Evolutionary conservation across 192 early-diverging fungal genomes (phyloP).

Genomic region (Gaertneriomyces semiglobifer): DNA sequence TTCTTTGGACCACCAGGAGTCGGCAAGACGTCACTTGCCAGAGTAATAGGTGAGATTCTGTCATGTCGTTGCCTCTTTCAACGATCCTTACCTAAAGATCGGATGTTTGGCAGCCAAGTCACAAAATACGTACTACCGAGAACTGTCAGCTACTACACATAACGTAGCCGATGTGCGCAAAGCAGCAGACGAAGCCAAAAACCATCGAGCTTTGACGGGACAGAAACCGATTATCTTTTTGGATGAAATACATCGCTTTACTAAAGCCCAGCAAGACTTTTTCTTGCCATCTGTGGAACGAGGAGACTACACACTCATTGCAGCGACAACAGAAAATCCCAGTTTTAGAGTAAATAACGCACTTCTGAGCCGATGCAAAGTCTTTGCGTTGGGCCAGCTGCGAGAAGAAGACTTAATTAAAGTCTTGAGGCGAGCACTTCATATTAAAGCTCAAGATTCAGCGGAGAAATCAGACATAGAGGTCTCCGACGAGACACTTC

Average conservation of each 20-base stretch:
- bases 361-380: conserved; percentile 72
- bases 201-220: conserved; percentile 37
- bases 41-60: conserved; percentile 45
- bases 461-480: conserved; percentile 21
- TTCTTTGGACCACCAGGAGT: conserved; percentile 68
- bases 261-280: conserved; percentile 82
- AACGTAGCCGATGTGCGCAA: conserved; percentile 32
- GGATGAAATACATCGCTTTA: conserved; percentile 87
- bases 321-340: conserved; percentile 78
- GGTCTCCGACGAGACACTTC: conserved; percentile 39
- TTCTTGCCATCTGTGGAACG: conserved; percentile 75
- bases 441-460: conserved; percentile 41
- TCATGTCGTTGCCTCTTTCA: not conserved
- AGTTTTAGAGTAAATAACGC: conserved; percentile 81
- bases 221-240: conserved; percentile 74
- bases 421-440: conserved; percentile 60
- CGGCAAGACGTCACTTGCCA: conserved; percentile 63
- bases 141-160: conserved; percentile 31
- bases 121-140: conserved; percentile 25
- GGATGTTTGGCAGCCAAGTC: conserved; percentile 9
- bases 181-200: conserved; percentile 19
- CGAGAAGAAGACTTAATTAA: conserved; percentile 51
- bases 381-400: conserved; percentile 72
- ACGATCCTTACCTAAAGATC: conserved; percentile 4
- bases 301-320: conserved; percentile 39